Base-by-base conservation (phyloP, 805 yeast species). In the Starmerella stigmatis region DNA sequence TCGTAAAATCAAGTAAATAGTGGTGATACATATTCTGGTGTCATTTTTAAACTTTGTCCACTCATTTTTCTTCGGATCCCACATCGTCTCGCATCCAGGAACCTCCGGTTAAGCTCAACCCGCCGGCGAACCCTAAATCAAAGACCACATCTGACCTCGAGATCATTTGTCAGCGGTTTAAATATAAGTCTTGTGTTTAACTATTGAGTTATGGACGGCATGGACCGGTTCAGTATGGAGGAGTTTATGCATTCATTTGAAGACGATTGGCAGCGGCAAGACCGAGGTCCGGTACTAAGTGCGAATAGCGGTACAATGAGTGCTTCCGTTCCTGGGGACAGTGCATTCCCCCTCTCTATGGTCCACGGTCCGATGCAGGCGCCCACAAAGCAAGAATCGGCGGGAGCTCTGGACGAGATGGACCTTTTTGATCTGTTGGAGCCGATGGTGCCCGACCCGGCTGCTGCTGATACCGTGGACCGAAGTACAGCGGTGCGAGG, bases 141-240 rank as follows among this genome's bases (percentile, higher is more conserved):
- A 8, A 8, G 26, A 22, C 27, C n/a, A n/a, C n/a, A n/a, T n/a
- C n/a, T n/a, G 19, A 23, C 40, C 23, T 36, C 40, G 40, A 36
- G 40, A 36, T 36, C 30, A 22, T 36, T 36, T 36, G 40, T 36
- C 28, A 36, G 28, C 40, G 13, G 30, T 16, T 23, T 36, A 23
- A 36, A 23, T 25, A 23, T 25, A 36, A 23, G 40, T 36, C 22
- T 36, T 36, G 40, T 25, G 16, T 16, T 25, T 4, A 15, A 11
- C 10, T 34, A 22, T 30, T 33, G 7, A 34, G 16, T 19, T 25
- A 16, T 9, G 30, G 30, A 36, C 30, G 30, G 10, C 22, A 36
- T 36, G 40, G 40, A 36, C n/a, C 40, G 40, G 29, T 25, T 36
- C 9, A n/a, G 15, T 25, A 36, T 36, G 40, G 40, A 36, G n/a